Base-by-base conservation (phyloP, 345 rosid species). In the Anastatica hierochuntica region DNA sequence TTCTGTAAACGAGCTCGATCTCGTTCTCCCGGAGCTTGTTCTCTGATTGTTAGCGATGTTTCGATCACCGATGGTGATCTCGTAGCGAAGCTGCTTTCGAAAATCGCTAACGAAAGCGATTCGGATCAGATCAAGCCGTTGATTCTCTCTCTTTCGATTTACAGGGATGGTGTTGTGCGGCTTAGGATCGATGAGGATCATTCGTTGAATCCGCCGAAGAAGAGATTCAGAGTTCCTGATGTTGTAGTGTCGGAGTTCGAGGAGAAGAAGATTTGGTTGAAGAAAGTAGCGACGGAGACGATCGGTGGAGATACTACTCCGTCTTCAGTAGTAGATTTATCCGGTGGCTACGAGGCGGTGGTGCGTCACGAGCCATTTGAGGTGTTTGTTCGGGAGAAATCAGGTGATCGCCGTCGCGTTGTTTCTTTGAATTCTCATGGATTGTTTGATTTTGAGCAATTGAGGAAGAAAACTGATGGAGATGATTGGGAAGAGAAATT, bases 401-500 rank as follows among this genome's bases (percentile, higher is more conserved):
- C 68, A 21, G 72, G 76, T 30, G 74, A 77, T 37, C 60, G 51
- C 1, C 85, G 80, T 8, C 82, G 81, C 1, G 71, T 94, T 1
- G 40, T 94, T 34, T 83, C 95, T 0, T 57, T 88, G 62, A 94
- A 94, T 53, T 81, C 99, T 2, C 81, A 85, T 47, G 83, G 89
- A 3, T 50, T 94, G 56, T 82, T 94, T 43, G 97, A 94, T 69
- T 94, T 88, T 62, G 99, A 94, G 79, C 94, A 83, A 39, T 45
- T 94, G 70, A 66, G 82, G 54, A 63, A 20, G 69, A 88, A 85
- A 69, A 60, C 48, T 1, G 97, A 83, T 9, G 94, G 62, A 49
- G 84, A 92, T 15, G 83, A 79, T 34, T 94, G 97, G 97, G 95
- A 83, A 65, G 99, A 94, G 80, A 81, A 72, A 42, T 94, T 88